Evolutionary conservation across 306 rosid species (phyloP), one percentile per base, ranked within the genome.

Genomic region (Senna siamea): DNA sequence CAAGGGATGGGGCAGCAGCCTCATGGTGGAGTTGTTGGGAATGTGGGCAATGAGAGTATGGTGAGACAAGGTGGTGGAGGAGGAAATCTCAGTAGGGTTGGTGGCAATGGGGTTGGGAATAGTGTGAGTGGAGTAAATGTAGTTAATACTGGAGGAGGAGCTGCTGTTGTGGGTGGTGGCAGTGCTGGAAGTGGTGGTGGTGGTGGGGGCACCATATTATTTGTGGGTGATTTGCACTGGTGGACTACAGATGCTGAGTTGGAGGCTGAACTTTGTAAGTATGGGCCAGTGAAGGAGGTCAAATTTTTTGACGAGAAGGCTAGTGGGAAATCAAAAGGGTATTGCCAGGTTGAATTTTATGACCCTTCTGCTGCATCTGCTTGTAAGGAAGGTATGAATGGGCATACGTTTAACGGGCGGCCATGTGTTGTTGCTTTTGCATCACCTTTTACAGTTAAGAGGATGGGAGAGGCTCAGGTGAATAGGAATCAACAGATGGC

Each of bases 221-320:
- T 89, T 92, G 99, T 94, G 57, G 99, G 99, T 43, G 99, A 95
- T 78, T 81, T 95, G 80, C 98, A 95, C 72, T 95, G 99, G 99
- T 95, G 99, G 99, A 95, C 97, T 9, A 95, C 98, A 0, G 99
- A 92, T 87, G 86, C 93, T 6, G 99, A 95, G 78, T 82, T 95
- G 26, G 99, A 95, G 77, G 79, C 73, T 5, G 99, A 87, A 69
- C 86, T 95, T 28, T 87, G 89, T 35, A 90, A 88, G 85, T 95
- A 92, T 70, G 99, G 99, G 44, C 73, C 82, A 6, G 93, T 95
- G 69, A 95, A 90, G 87, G 99, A 95, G 86, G 89, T 95, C 50
- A 95, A 87, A 86, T 95, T 95, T 82, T 92, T 67, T 0, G 99
- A 95, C n/a, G 99, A 95, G 93, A 95, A 90, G 80, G 99, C 99